phyloP scores from a whole-genome alignment of 2,329 filamentous ascomycete species.

The Onygenales sp. region DNA sequence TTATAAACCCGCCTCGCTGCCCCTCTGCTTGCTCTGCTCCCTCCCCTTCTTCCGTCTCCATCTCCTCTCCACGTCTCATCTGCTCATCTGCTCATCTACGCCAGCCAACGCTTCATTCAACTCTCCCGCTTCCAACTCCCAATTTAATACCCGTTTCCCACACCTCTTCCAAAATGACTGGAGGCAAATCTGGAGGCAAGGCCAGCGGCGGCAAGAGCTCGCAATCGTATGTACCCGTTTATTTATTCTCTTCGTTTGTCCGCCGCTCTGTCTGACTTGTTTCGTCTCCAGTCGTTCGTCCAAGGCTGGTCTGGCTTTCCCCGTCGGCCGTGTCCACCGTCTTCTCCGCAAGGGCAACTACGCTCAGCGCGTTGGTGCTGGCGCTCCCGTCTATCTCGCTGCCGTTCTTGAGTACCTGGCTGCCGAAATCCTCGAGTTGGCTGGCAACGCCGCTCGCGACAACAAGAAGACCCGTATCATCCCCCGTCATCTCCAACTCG shows the following conservation, averaged over 20 bases:
- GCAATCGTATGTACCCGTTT: constrained; percentile 71
- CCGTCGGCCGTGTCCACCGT: constrained; percentile 98
- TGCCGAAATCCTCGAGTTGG: constrained; percentile 96
- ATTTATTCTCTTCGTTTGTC: constrained; percentile 6
- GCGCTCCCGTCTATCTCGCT: constrained; percentile 92
- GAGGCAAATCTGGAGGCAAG: constrained; percentile 99
- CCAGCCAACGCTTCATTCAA: constrained; percentile 10
- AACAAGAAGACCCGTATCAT: constrained; percentile 99
- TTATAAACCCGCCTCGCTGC: constrained; percentile 34
- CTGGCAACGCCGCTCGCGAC: constrained; percentile 96
- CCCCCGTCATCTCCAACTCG: constrained; percentile 94
- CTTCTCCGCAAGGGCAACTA: constrained; percentile 99
- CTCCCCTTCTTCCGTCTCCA: constrained; percentile 7
- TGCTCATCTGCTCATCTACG: constrained; percentile 11
- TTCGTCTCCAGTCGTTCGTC: constrained; percentile 68
- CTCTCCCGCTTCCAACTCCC: constrained; percentile 13
- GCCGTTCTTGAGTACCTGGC: constrained; percentile 97
- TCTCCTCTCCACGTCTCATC: constrained; percentile 12
- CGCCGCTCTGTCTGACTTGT: neutral
- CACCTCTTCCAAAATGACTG: constrained; percentile 83
- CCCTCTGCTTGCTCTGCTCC: constrained; percentile 22
- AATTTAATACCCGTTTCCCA: constrained; percentile 22
- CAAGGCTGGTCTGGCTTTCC: constrained; percentile 98
- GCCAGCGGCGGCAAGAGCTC: constrained; percentile 98
- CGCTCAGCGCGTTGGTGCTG: constrained; percentile 97